Conservation (phyloP, 225 moss, liverwort and hornwort genomes). For the Lunularia cruciata region DNA sequence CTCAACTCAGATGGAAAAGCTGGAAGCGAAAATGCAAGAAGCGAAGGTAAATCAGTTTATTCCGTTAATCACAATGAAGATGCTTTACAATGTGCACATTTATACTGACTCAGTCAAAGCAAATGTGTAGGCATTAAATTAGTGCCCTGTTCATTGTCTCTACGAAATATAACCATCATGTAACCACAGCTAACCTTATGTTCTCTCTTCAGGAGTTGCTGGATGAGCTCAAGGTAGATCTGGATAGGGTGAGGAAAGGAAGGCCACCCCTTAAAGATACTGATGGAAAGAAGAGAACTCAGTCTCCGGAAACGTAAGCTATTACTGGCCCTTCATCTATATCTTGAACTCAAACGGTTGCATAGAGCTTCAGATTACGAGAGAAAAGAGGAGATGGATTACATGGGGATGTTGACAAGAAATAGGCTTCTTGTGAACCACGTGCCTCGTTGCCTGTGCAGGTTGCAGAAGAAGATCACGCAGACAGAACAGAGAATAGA, state of each 20-base stretch:
- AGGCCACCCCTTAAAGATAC: slow-evolving; percentile 66
- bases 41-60: slow-evolving; percentile 49
- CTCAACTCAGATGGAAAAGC: slow-evolving; percentile 87
- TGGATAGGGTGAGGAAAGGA: slow-evolving; percentile 73
- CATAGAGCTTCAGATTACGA: not conserved
- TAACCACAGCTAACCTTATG: not conserved
- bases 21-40: slow-evolving; percentile 84
- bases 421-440: not conserved
- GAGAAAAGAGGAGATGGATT: not conserved
- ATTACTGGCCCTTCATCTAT: not conserved
- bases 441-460: slow-evolving; percentile 8
- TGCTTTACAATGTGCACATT: not conserved
- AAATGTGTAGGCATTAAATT: not conserved
- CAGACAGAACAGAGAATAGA: slow-evolving; percentile 70
- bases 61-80: no score
- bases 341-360: no score
- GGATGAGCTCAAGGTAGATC: slow-evolving; percentile 70
- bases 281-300: slow-evolving; percentile 81
- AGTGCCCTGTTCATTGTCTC: no score
- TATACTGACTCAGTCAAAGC: not conserved
- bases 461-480: slow-evolving; percentile 76
- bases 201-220: slow-evolving; percentile 44
- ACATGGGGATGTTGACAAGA: not conserved
- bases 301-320: slow-evolving; percentile 60
- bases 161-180: no score